Conservation (phyloP, 2,329 filamentous ascomycete genomes). For the Exophiala calicioides region DNA sequence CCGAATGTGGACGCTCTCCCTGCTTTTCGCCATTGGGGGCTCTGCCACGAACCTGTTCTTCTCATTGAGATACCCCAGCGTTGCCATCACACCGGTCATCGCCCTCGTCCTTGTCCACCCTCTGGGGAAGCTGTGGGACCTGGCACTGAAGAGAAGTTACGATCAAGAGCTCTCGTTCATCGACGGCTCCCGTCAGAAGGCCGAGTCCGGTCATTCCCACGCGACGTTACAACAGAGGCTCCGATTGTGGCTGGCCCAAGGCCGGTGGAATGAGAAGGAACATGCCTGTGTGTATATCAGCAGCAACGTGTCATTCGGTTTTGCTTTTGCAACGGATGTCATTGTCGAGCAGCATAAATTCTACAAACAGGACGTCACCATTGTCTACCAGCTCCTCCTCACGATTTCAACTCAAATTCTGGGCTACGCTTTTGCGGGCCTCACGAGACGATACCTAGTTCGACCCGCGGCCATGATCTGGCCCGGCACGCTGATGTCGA, state of each 20-base stretch:
- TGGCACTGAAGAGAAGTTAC: conserved; percentile 61
- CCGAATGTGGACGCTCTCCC: conserved; percentile 82
- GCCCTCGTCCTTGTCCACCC: conserved; percentile 82
- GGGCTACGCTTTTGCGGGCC: conserved; percentile 81
- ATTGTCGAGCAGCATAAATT: conserved; percentile 89
- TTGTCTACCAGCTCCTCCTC: conserved; percentile 77
- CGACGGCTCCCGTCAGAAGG: conserved; percentile 57
- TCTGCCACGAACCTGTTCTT: conserved; percentile 87
- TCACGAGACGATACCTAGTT: conserved; percentile 78
- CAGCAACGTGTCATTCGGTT: conserved; percentile 86
- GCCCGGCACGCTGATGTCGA: conserved; percentile 85
- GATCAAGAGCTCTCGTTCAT: conserved; percentile 59
- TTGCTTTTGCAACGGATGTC: conserved; percentile 82
- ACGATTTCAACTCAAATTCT: conserved; percentile 84
- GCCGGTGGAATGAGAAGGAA: conserved; percentile 84
- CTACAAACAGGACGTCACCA: conserved; percentile 76
- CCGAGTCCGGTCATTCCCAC: conserved; percentile 17
- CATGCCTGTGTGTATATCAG: conserved; percentile 87
- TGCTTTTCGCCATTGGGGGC: conserved; percentile 76
- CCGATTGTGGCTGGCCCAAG: conserved; percentile 75
- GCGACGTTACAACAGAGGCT: conserved; percentile 43
- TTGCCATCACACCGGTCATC: conserved; percentile 86
- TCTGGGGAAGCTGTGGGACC: conserved; percentile 77
- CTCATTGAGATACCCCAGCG: conserved; percentile 84
- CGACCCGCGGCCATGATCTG: conserved; percentile 88